These are phyloP conservation scores for Geranium incanum DNA, from an alignment of 441 rosid species.

Conservation along the genomic window DNA sequence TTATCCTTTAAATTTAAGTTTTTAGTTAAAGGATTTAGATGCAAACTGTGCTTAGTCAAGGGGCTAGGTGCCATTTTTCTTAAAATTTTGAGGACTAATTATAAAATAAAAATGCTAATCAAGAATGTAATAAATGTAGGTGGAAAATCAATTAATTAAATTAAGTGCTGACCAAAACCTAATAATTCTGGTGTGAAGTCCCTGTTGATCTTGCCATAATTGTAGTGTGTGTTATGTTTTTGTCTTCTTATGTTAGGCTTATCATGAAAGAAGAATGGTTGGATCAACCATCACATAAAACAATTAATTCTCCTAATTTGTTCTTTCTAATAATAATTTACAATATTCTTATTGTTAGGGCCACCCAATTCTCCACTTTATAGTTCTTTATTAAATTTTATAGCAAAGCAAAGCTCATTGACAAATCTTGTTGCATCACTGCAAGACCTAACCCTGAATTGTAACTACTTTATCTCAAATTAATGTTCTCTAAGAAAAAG, in stretches of 20 bases:
- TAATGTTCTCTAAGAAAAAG: not conserved
- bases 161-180: not conserved
- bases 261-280: not conserved
- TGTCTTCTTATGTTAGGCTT: not conserved
- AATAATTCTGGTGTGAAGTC: constrained; percentile 3
- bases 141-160: not conserved
- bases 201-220: not conserved
- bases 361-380: not conserved
- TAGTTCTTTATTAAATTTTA: not conserved
- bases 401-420: not conserved
- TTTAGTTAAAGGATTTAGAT: too few species aligned
- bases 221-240: constrained; percentile 1
- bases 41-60: too few species aligned
- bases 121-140: too few species aligned
- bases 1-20: too few species aligned
- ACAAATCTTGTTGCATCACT: not conserved
- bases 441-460: not conserved
- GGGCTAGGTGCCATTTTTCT: too few species aligned
- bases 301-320: not conserved
- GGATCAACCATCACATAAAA: not conserved
- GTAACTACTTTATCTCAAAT: not conserved
- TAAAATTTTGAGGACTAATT: too few species aligned
- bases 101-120: too few species aligned
- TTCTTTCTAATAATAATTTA: not conserved
- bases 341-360: not conserved